Evolutionary conservation across 2,329 filamentous ascomycete species (phyloP).

Genomic region (Cytospora piceicola): DNA sequence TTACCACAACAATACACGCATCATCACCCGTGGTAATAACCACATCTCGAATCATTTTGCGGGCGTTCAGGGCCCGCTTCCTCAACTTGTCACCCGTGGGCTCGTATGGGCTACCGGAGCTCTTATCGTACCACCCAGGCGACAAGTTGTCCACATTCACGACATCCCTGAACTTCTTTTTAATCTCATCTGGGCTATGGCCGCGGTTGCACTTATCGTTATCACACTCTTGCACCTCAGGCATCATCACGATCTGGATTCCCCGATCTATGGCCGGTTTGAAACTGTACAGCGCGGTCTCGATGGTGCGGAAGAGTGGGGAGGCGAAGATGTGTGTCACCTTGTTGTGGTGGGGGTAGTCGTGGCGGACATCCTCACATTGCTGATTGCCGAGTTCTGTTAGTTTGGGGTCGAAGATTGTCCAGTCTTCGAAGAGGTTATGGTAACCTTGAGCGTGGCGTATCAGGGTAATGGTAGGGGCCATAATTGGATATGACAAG

Average conservation of each 20-base stretch:
- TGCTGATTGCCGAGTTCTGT: not conserved
- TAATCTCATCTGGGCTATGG: not conserved
- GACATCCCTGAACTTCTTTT: not conserved
- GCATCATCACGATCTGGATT: not conserved
- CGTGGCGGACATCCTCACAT: not conserved
- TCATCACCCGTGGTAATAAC: not conserved
- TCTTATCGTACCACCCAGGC: not conserved
- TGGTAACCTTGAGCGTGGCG: not conserved
- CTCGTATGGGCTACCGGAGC: not conserved
- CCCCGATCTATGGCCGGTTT: not conserved
- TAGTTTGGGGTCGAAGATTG: not conserved
- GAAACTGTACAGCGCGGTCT: not conserved
- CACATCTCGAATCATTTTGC: not conserved
- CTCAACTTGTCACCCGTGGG: not conserved
- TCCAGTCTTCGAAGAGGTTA: not conserved
- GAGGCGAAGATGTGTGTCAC: slow-evolving; percentile 8
- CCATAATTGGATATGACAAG: no score
- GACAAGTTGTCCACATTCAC: not conserved
- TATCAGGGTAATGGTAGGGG: not conserved
- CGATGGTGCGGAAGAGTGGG: slow-evolving; percentile 2
- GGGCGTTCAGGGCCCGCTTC: not conserved
- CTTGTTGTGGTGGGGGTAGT: not conserved
- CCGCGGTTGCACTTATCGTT: not conserved
- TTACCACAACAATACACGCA: not conserved
- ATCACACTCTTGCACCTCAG: not conserved